These are phyloP conservation scores for Metschnikowia continentalis DNA, from an alignment of 805 yeast genomes.

Conservation along the genomic window DNA sequence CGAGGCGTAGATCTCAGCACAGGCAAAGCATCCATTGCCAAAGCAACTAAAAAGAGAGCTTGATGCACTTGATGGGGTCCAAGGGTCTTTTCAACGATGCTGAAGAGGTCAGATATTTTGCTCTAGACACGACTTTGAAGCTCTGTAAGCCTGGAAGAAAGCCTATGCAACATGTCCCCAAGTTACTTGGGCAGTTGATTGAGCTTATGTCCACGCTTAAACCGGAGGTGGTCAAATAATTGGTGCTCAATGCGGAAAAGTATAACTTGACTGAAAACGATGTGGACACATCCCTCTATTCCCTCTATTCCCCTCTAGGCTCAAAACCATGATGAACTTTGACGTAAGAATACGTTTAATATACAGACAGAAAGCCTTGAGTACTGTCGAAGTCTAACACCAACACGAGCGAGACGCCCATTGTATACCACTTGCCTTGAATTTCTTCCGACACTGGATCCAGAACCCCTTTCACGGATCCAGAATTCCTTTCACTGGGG, in stretches of 20 bases:
- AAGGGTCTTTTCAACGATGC: slow-evolving; percentile 82
- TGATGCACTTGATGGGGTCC: slow-evolving; percentile 76
- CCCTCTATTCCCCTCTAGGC: too few species aligned
- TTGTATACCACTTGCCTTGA: too few species aligned
- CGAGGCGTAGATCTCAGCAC: slow-evolving; percentile 48
- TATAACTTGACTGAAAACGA: slow-evolving; percentile 67
- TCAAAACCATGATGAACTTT: too few species aligned
- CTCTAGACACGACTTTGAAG: slow-evolving; percentile 67
- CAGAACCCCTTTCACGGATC: too few species aligned
- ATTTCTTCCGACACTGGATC: too few species aligned
- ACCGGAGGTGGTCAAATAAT: slow-evolving; percentile 83
- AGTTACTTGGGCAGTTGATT: slow-evolving; percentile 64
- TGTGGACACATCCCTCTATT: slow-evolving; percentile 51
- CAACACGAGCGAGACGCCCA: too few species aligned
- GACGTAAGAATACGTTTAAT: too few species aligned
- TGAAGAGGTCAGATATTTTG: slow-evolving; percentile 74
- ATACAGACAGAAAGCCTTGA: too few species aligned
- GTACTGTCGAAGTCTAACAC: too few species aligned
- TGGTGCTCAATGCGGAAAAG: slow-evolving; percentile 84
- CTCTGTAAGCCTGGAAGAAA: slow-evolving; percentile 61
- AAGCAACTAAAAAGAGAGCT: slow-evolving; percentile 44
- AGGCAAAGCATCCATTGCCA: slow-evolving; percentile 33
- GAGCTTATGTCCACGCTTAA: slow-evolving; percentile 79
- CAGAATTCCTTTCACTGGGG: too few species aligned
- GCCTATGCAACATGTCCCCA: slow-evolving; percentile 60